Percentiles rank a stretch among this genome's conserved stretches.
These are phyloP conservation scores for Camelina hispida DNA, from an alignment of 345 rosid genomes.

Conservation along the genomic window DNA sequence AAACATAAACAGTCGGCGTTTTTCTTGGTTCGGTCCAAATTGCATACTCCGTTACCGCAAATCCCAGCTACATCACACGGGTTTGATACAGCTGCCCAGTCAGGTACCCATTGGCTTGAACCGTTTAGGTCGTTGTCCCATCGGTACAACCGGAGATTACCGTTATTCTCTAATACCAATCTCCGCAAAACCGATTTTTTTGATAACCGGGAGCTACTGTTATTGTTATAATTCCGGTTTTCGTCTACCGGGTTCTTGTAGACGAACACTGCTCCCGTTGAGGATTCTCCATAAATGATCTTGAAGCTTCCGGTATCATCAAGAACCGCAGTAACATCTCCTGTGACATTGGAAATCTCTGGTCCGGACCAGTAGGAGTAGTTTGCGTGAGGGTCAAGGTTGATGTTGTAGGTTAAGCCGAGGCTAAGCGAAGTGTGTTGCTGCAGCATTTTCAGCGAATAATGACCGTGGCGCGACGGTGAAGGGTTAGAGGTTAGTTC, in stretches of 20 bases:
- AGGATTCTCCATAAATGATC: constrained; percentile 75
- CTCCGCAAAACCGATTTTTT: constrained; percentile 53
- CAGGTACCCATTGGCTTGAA: constrained; percentile 80
- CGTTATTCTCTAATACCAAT: constrained; percentile 74
- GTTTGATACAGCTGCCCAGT: constrained; percentile 93
- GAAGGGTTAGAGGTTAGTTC: constrained; percentile 67
- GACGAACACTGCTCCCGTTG: constrained; percentile 78
- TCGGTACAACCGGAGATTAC: constrained; percentile 76
- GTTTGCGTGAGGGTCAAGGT: constrained; percentile 54
- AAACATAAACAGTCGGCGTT: constrained; percentile 77
- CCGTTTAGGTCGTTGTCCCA: constrained; percentile 87
- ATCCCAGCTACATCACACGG: constrained; percentile 88
- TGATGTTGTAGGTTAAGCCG: constrained; percentile 66
- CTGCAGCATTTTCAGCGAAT: constrained; percentile 83
- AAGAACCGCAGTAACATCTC: constrained; percentile 71
- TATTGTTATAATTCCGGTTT: constrained; percentile 46
- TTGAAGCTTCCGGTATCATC: constrained; percentile 89
- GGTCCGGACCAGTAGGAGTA: constrained; percentile 92
- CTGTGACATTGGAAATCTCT: constrained; percentile 84
- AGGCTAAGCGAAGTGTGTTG: constrained; percentile 87
- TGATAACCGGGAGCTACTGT: constrained; percentile 21
- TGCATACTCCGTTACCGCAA: constrained; percentile 87
- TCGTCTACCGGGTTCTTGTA: constrained; percentile 70
- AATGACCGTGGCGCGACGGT: constrained; percentile 58
- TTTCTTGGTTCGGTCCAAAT: constrained; percentile 67